These are phyloP conservation scores for Colletotrichum filicis DNA, from an alignment of 2,329 filamentous ascomycete genomes.

Conservation along the genomic window DNA sequence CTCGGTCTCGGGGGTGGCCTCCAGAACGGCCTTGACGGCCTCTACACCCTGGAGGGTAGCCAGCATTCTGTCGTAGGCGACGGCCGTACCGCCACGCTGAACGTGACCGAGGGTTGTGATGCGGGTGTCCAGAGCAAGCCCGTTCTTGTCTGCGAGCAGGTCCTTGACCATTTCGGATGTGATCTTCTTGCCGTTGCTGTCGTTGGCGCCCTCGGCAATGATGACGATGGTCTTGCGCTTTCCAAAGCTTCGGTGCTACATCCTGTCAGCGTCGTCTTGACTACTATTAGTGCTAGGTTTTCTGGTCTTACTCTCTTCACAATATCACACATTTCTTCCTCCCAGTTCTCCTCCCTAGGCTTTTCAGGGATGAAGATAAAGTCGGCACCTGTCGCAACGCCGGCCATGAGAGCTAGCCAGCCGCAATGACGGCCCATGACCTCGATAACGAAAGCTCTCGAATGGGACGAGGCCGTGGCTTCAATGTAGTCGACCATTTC, in stretches of 20 bases:
- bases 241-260: constrained; percentile 83
- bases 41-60: constrained; percentile 94
- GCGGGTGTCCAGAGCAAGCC: constrained; percentile 87
- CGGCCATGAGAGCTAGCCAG: constrained; percentile 96
- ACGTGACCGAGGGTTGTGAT: constrained; percentile 97
- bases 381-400: constrained; percentile 93
- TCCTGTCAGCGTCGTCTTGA: constrained; percentile 6
- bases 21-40: constrained; percentile 90
- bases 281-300: neutral
- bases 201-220: constrained; percentile 93
- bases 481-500: constrained; percentile 97
- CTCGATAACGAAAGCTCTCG: constrained; percentile 95
- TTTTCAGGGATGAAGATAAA: constrained; percentile 98
- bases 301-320: constrained; percentile 70
- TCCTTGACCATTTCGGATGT: constrained; percentile 84
- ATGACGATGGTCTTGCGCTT: constrained; percentile 99
- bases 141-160: constrained; percentile 81
- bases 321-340: constrained; percentile 84
- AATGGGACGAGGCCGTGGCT: constrained; percentile 93
- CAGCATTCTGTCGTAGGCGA: constrained; percentile 94
- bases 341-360: constrained; percentile 88
- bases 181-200: constrained; percentile 86
- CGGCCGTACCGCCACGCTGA: constrained; percentile 92
- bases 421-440: constrained; percentile 99
- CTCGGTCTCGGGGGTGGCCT: constrained; percentile 87